Base-by-base conservation (phyloP, 1,284 basidiomycete species). In the Sanghuangporus weigelae region DNA sequence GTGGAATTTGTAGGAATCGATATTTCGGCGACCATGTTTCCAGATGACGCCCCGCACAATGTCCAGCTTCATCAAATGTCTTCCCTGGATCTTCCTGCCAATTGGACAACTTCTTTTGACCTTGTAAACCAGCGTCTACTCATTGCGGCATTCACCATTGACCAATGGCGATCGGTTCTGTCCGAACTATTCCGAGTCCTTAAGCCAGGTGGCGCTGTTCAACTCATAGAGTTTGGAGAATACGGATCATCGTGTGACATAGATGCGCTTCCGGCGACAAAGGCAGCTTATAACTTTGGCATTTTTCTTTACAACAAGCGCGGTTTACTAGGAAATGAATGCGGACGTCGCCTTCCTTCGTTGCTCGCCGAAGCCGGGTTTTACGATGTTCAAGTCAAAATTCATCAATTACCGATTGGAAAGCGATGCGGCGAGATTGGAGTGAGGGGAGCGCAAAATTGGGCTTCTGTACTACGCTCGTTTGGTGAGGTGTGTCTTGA, bases 81-180 rank as follows among this genome's bases (percentile, higher is more conserved):
- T 12, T 31, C 50, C 8, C 46, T 55, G 26, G 39, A 49, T 11
- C 40, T 65, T 3, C 63, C 60, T 16, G 11, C 6, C 6, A 38
- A 62, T 14, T 75, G 71, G 73, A 63, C 63, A 10, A 66, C 67
- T 48, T 67, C 67, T 36, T 76, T 76, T 57, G 23, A 64, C n/a
- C 66, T 76, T 38, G 62, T 74, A 10, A 67, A 74, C 36, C 75
- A 76, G 38, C 73, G 74, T 1, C 66, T 76, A 40, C 63, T 77
- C 2, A 67, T 75, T 5, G 67, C 59, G 7, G 72, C 69, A 0
- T 70, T 77, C 53, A 70, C 68, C 2, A 64, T 55, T 16, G 59
- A 60, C 0, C 69, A 75, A 42, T 77, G 75, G 75, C 49, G 39
- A 2, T 56, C 61, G 0, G 66, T 55, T 8, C 59, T 75, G 7